Conservation (phyloP, 208 protist genomes). For the Acanthamoeba healyi region DNA sequence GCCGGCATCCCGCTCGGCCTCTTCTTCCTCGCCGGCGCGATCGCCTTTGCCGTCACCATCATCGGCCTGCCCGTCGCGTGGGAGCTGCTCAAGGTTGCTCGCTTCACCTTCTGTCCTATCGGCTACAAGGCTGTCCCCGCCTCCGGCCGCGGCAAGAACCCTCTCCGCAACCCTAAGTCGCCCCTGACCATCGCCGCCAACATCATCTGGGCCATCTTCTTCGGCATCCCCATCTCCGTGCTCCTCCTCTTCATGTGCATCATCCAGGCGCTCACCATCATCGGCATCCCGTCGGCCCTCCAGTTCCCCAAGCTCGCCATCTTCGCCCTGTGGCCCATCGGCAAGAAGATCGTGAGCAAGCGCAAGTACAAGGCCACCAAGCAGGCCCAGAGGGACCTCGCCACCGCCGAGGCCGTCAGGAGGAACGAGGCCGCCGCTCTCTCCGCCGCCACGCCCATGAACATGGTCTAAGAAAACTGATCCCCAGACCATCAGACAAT, state of each 20-base stretch:
- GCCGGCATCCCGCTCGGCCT: constrained; percentile 32
- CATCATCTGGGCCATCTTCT: constrained; percentile 54
- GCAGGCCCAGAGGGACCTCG: background rate
- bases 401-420: constrained; percentile 37
- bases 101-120: constrained; percentile 34
- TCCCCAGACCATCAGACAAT: too few species aligned
- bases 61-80: constrained; percentile 44
- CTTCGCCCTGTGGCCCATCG: constrained; percentile 56
- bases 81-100: constrained; percentile 54
- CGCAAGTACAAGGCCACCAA: constrained; percentile 3
- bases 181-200: constrained; percentile 34
- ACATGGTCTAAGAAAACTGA: constrained; percentile 26
- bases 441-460: background rate
- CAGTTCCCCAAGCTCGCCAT: constrained; percentile 42
- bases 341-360: constrained; percentile 40
- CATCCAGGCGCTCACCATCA: constrained; percentile 48
- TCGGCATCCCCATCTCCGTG: constrained; percentile 34
- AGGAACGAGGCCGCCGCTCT: constrained; percentile 36
- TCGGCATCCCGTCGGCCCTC: constrained; percentile 35
- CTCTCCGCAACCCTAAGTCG: constrained; percentile 17
- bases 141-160: constrained; percentile 43
- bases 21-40: background rate
- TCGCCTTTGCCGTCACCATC: constrained; percentile 37
- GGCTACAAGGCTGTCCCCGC: constrained; percentile 8
- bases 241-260: constrained; percentile 29